Base-by-base conservation (phyloP, 495 filamentous ascomycete species). In the Hyaloscypha bicolor region DNA sequence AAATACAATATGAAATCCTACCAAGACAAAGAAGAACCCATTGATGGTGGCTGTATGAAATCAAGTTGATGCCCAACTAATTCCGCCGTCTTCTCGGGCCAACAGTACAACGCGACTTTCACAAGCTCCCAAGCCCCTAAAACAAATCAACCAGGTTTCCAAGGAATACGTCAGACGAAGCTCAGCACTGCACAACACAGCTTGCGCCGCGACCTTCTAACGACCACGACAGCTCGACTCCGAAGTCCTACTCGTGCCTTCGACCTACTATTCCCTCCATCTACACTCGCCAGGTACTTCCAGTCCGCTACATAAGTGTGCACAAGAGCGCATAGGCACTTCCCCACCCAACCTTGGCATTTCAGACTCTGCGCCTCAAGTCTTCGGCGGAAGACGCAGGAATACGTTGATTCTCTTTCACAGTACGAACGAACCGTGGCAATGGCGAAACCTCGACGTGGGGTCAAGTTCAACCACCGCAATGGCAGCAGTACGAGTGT, bases 381-480 rank as follows among this genome's bases (percentile, higher is more conserved):
- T 45, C 42, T 48, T 6, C 2, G 11, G 42, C 42, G 42, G 42
- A 48, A 48, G 11, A 19, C 42, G 6, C 6, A 48, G 42, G 42
- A 48, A 48, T 19, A 48, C 4, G 4, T 48, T 14, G 42, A 16
- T 48, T 48, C 42, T 48, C 6, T 19, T 48, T 48, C 16, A 48
- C 0, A 48, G 16, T 19, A 48, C 0, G 42, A 19, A 48, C 16
- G 16, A 12, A 14, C 3, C 62, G 52, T 21, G 0, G 29, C 3
- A 75, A 92, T 91, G 90, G 84, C 88, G 69, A 91, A 89, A 82
- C 84, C 90, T 67, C 89, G 91, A 75, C 87, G 93, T 73, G 89
- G 88, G 78, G 92, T 97, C 72, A 89, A 92, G 75, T 97, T 97
- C 79, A 87, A 88, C 69, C 88, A 91, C 75, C 83, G 87, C 61